Evolutionary conservation across 1,284 basidiomycete genomes (phyloP), one percentile per base, ranked within the genome.

Genomic region (Dichomitus squalens): DNA sequence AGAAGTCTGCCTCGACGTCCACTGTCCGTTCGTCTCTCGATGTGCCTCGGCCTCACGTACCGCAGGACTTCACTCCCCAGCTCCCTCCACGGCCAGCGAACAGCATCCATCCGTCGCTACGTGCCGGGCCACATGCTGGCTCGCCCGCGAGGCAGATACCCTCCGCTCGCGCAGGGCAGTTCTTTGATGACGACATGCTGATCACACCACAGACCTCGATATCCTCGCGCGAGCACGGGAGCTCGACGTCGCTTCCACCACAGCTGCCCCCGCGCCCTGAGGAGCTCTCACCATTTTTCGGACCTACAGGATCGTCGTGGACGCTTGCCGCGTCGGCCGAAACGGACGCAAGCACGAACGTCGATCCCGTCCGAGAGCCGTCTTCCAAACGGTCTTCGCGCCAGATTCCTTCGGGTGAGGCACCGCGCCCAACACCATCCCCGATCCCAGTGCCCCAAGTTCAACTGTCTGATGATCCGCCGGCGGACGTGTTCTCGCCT

Each of bases 81-180:
- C 75, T 92, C 14, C 89, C 90, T 14, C 67, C 80, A 3, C 79
- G 86, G 33, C 90, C 90, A 3, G 75, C 80, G n/a, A 81, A 79
- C 52, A 91, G 88, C 65, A 92, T 92, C 46, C 90, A 92, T 64
- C 90, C 90, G 12, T 90, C 88, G 8, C 74, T 83, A 18, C 81
- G 87, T 27, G 75, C 77, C 1, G 71, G 71, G 4, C 66, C 67
- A 0, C 63, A 68, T 58, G 60, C 68, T 4, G 49, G 55, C 23
- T 59, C 61, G 0, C 64, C 69, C 9, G 58, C 59, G 20, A 61
- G 68, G 4, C 65, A 66, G n/a, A 59, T 66, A 21, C 55, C 66
- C 9, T 53, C 58, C 21, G 18, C 56, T 53, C 47, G 63, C 57
- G 55, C 47, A 8, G 44, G 63, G 50, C 66, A 66, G 48, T 66